Base-by-base conservation (phyloP, 1,284 basidiomycete genomes). In the Naganishia sp. region DNA sequence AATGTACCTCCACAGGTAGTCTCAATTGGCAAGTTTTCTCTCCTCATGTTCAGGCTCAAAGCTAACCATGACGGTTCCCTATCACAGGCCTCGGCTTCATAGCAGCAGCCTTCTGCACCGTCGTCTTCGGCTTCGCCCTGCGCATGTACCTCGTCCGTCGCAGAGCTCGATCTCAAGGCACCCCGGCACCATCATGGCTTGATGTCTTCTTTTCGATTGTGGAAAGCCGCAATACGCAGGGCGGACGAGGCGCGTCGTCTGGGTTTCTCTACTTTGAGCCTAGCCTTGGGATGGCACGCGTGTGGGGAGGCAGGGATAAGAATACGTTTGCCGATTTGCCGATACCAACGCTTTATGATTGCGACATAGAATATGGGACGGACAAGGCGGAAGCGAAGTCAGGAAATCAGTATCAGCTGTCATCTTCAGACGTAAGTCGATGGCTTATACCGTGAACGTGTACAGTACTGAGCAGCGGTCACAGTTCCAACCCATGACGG, bases 231-330 rank as follows among this genome's bases (percentile, higher is more conserved):
- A 21, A 42, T 3, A n/a, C 21, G 33, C 48, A 50, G 11, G 36
- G 36, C 36, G 57, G 57, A 21, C 23, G 57, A 39, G 49, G n/a
- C 3, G 57, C 57, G 5, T 42, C 46, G 36, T 39, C 46, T 13
- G 57, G 57, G 33, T 61, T 61, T 21, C 42, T 61, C 48, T 61
- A 52, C n/a, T 61, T 61, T 43, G 57, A 39, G 36, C 57, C 57
- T 50, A 36, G 33, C n/a, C 42, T 28, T 50, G 57, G 48, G 15
- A 25, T 9, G n/a, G 39, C 48, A 18, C 49, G 57, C 11, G 31
- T 6, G 21, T n/a, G 45, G 48, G 48, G 28, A 28, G 28, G 33
- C 21, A 10, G 33, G 33, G 33, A 23, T 2, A 61, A 61, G 36
- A 23, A n/a, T 21, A 15, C 36, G 6, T 21, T 10, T 7, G 57